Evolutionary conservation across 2,329 filamentous ascomycete species (phyloP).

Genomic region (Fusarium fujikuroi): DNA sequence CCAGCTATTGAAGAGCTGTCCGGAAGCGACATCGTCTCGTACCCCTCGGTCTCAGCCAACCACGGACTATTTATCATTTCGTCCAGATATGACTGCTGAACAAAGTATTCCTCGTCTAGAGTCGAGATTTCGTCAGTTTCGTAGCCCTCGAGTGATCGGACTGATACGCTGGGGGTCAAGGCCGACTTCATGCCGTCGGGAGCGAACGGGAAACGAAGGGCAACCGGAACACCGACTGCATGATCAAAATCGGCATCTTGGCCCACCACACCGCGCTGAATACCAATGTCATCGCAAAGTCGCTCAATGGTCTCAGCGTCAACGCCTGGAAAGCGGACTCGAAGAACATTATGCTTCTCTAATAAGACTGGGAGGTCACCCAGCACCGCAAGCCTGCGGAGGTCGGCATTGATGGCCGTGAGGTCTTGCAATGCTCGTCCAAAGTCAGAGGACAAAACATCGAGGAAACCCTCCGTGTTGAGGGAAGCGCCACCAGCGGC

Average conservation of each 20-base stretch:
- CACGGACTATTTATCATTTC: slow-evolving; percentile 60
- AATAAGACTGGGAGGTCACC: slow-evolving; percentile 87
- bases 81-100: slow-evolving; percentile 54
- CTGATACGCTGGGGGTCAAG: slow-evolving; percentile 61
- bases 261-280: slow-evolving; percentile 79
- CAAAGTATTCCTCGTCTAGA: slow-evolving; percentile 50
- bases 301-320: slow-evolving; percentile 83
- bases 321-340: slow-evolving; percentile 91
- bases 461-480: slow-evolving; percentile 84
- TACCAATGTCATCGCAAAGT: slow-evolving; percentile 87
- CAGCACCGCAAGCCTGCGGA: slow-evolving; percentile 78
- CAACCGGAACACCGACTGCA: slow-evolving; percentile 75
- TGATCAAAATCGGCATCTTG: slow-evolving; percentile 81
- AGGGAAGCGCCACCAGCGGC: slow-evolving; percentile 67
- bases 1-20: slow-evolving; percentile 58
- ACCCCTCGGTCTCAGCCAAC: slow-evolving; percentile 60
- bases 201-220: slow-evolving; percentile 87
- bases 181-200: slow-evolving; percentile 60
- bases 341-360: slow-evolving; percentile 72
- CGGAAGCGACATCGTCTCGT: slow-evolving; percentile 62
- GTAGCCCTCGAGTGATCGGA: slow-evolving; percentile 57
- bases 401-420: slow-evolving; percentile 79
- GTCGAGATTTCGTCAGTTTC: slow-evolving; percentile 53
- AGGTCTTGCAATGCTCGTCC: slow-evolving; percentile 86
- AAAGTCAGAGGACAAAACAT: slow-evolving; percentile 88